phyloP scores from a whole-genome alignment of 2,329 filamentous ascomycete genomes.

The Aureobasidium vineae region DNA sequence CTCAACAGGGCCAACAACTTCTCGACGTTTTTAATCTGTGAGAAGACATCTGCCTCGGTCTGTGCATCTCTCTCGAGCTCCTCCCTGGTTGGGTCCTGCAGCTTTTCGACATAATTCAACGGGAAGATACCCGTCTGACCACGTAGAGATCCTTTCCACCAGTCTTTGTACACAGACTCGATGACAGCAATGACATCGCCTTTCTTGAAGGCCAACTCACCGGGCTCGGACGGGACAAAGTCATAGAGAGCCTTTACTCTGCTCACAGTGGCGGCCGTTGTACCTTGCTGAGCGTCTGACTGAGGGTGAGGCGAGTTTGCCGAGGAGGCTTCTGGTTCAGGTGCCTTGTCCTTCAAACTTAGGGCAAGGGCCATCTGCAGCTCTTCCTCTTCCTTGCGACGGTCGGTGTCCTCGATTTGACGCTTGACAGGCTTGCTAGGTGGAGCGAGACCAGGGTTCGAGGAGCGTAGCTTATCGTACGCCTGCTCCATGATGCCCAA shows the following conservation, averaged over 20 bases:
- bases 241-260: constrained; percentile 91
- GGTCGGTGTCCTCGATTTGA: constrained; percentile 82
- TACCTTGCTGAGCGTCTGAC: constrained; percentile 60
- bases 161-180: constrained; percentile 98
- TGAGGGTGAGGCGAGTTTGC: constrained; percentile 34
- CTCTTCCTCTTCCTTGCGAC: constrained; percentile 95
- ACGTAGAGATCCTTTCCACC: constrained; percentile 95
- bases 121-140: constrained; percentile 98
- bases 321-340: constrained; percentile 27
- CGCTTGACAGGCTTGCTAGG: constrained; percentile 93
- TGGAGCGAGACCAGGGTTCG: constrained; percentile 78
- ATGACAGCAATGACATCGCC: constrained; percentile 96
- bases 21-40: constrained; percentile 73
- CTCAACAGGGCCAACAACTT: constrained; percentile 86
- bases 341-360: constrained; percentile 79
- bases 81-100: constrained; percentile 89
- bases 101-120: constrained; percentile 97
- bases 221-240: constrained; percentile 89
- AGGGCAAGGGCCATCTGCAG: constrained; percentile 92
- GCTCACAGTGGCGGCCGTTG: constrained; percentile 93
- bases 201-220: constrained; percentile 93
- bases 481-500: constrained; percentile 97
- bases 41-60: constrained; percentile 83
- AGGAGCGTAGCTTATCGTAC: constrained; percentile 77
- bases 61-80: constrained; percentile 94